Conservation (phyloP, 257 asterid genomes). For the Solanum microdontum region DNA sequence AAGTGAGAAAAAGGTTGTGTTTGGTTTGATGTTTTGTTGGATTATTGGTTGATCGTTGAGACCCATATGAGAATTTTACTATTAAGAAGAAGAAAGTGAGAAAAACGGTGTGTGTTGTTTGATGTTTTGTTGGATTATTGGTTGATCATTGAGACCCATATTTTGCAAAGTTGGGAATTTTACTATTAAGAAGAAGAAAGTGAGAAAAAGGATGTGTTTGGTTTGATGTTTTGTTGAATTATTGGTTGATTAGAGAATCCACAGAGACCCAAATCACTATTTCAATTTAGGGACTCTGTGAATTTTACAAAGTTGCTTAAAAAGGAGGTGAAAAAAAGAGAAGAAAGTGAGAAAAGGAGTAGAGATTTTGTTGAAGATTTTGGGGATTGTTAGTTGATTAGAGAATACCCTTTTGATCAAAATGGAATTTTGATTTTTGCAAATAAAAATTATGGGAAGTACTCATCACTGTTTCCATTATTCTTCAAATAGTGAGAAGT, state of each 20-base stretch:
- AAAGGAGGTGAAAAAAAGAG: background rate
- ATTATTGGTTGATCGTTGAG: background rate
- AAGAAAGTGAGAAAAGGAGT: background rate
- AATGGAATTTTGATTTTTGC: background rate
- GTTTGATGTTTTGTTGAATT: background rate
- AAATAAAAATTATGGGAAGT: conserved; percentile 25
- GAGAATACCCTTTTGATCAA: background rate
- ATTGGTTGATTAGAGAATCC: background rate
- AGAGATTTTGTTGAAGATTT: background rate
- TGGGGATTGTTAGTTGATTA: conserved; percentile 1
- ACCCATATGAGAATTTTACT: background rate
- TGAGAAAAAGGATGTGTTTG: background rate
- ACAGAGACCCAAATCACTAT: background rate
- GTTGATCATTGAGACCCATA: background rate
- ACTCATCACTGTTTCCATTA: conserved; percentile 12
- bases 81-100: background rate
- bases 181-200: background rate
- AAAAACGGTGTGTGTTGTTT: background rate
- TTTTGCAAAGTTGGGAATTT: background rate
- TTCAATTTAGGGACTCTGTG: background rate
- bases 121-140: background rate
- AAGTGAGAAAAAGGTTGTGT: background rate
- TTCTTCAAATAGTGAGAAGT: conserved; percentile 36
- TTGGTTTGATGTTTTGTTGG: background rate
- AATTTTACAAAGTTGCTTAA: background rate